A percentile compares a stretch with the other conserved stretches of the same genome.
phyloP scores from a whole-genome alignment of 352 stramenopile species.

The Phytophthora cactorum region DNA sequence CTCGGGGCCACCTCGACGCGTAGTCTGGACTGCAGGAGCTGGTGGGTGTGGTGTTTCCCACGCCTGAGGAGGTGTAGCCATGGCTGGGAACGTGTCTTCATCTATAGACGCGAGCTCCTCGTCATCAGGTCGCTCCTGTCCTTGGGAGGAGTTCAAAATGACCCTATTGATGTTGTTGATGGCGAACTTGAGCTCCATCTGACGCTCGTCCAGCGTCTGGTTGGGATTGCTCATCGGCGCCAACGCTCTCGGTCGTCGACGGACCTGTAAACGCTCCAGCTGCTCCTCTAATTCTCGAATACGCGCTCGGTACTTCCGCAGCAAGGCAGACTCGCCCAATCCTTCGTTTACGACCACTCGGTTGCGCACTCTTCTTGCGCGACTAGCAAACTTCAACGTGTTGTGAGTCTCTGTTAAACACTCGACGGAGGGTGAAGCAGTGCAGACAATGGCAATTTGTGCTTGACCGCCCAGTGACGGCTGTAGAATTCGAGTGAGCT shows the following conservation, averaged over 20 bases:
- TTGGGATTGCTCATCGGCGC: constrained; percentile 12
- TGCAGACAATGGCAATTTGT: constrained; percentile 97
- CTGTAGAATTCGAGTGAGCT: constrained; percentile 98
- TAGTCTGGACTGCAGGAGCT: constrained; percentile 3
- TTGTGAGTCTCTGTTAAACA: constrained; percentile 95
- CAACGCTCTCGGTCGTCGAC: constrained; percentile 37
- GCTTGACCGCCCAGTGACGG: constrained; percentile 96
- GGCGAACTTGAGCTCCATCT: constrained; percentile 78
- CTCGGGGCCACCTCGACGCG: constrained; percentile 19
- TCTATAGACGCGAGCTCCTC: constrained; percentile 41
- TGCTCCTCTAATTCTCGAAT: constrained; percentile 75
- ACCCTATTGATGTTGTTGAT: constrained; percentile 85
- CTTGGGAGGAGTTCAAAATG: constrained; percentile 74
- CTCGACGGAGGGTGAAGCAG: constrained; percentile 92
- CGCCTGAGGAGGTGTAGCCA: constrained; percentile 7
- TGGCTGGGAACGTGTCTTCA: constrained; percentile 35
- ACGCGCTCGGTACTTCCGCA: constrained; percentile 71
- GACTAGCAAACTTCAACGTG: constrained; percentile 96
- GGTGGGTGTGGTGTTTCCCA: constrained; percentile 12
- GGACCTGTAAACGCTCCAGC: constrained; percentile 58
- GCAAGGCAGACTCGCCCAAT: constrained; percentile 65
- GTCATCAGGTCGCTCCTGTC: constrained; percentile 32
- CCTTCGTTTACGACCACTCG: constrained; percentile 91
- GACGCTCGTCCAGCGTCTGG: constrained; percentile 55
- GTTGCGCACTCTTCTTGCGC: constrained; percentile 94